These are phyloP conservation scores for Carex myosuroides DNA, from an alignment of 176 grass and related monocot species.

Conservation along the genomic window DNA sequence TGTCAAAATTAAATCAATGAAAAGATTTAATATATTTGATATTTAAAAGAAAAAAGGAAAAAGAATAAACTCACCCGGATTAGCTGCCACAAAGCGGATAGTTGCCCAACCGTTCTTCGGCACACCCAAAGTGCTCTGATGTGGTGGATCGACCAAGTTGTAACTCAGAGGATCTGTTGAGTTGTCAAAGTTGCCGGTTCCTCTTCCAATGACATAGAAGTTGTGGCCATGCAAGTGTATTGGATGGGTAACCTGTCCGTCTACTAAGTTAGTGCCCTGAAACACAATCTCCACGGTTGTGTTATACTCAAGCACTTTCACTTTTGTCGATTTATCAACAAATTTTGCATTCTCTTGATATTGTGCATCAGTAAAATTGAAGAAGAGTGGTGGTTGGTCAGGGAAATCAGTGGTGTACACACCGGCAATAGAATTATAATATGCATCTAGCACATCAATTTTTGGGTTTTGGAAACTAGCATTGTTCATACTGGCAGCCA, in stretches of 20 bases:
- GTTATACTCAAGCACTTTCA: too few relatives aligned
- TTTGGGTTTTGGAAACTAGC: conserved; percentile 26
- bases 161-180: conserved; percentile 29
- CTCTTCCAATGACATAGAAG: conserved; percentile 37
- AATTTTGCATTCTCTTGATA: not conserved
- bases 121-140: conserved; percentile 33
- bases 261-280: too few relatives aligned
- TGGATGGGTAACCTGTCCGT: too few relatives aligned
- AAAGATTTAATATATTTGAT: too few relatives aligned
- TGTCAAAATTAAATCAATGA: too few relatives aligned
- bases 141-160: conserved; percentile 34
- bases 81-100: conserved; percentile 28
- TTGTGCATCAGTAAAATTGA: conserved; percentile 31
- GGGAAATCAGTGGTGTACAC: conserved; percentile 29
- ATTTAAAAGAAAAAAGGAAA: too few relatives aligned
- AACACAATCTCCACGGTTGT: too few relatives aligned
- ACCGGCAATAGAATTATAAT: conserved; percentile 13
- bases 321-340: not conserved
- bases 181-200: conserved; percentile 33
- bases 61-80: conserved; percentile 32
- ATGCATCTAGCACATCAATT: conserved; percentile 24
- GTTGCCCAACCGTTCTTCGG: conserved; percentile 24
- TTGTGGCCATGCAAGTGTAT: conserved; percentile 47
- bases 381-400: conserved; percentile 7
- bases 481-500: conserved; percentile 50